Evolutionary conservation across 2,329 filamentous ascomycete genomes (phyloP), one percentile per base, ranked within the genome.

Genomic region (Thyridium curvatum): DNA sequence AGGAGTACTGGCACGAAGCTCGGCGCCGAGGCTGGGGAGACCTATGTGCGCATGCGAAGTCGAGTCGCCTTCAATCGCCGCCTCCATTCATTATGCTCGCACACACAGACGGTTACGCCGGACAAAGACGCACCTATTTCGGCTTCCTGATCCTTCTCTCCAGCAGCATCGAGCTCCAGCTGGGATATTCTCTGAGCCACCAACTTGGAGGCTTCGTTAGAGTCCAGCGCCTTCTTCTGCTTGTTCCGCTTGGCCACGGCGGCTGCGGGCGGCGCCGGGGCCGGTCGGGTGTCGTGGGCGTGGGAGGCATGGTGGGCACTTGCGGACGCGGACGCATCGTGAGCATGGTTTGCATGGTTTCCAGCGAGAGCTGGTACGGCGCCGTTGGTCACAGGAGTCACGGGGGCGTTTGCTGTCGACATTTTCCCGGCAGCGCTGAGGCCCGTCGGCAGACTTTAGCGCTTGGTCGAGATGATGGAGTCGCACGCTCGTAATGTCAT

Each of bases 161-260:
- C 87, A 10, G 89, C 89, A 36, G 85, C 86, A 71, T 96, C 90
- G 46, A 88, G 85, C 62, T 98, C 93, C 42, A 98, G 71, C 66
- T 97, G 93, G 16, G 89, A 91, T 58, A 98, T 96, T 57, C 94
- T 88, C 45, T 90, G 88, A 46, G 90, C 84, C 37, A 98, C 77
- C 47, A 96, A 76, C 64, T 95, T 94, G 45, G 88, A 88, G 34
- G 90, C 89, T 64, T 97, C 93, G 52, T 79, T 86, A 15, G 87
- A 85, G 59, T 95, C 90, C 47, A 86, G 68, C 35, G 77, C 71
- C 66, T 94, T 94, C 68, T 94, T 94, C 50, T 74, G 79, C 68
- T 94, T 94, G 40, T 72, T 77, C 65, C 93, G 93, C 68, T 89
- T 93, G 41, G 69, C 66, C 41, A 73, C 65, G 53, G 65, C 57